Evolutionary conservation across 306 rosid genomes (phyloP), one percentile per base, ranked within the genome.

Genomic region (Cucurbita moschata): DNA sequence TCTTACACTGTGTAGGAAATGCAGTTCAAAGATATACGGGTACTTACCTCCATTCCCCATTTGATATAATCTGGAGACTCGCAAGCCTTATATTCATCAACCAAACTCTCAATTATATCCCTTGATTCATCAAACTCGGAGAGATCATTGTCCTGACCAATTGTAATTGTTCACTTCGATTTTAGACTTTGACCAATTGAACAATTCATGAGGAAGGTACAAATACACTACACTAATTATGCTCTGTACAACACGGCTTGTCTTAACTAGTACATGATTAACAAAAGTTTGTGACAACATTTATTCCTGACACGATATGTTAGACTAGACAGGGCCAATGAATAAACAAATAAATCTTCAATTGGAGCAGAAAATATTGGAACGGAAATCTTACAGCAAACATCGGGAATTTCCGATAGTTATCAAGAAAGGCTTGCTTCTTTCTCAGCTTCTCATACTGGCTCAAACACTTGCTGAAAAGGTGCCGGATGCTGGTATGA

Each of bases 61-160:
- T 91, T 94, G 83, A 91, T 91, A 82, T 94, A 94, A 88, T 94
- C 99, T 68, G 99, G 99, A 71, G 99, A 94, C 80, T 91, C 99
- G 46, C 99, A 94, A 64, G 97, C 99, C 87, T 91, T 94, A 16
- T 94, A 94, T 83, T 94, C 97, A 73, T 94, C 99, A 76, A 94
- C 96, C 82, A 94, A 85, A 83, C 95, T 91, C 84, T 89, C 99
- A 77, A 94, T 87, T 81, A 90, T 82, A 69, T 94, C 99, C 71
- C 99, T 88, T 79, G 99, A 90, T 86, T 94, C 99, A 57, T 91
- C 99, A 89, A 94, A 94, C 81, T 94, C 99, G 0, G 97, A 94
- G 77, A 94, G 99, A 82, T 94, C 99, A 83, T 94, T 94, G 79
- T 94, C 99, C 99, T 94, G 96, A 67, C 68, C 81, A 85, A 62